Evolutionary conservation across 2,329 filamentous ascomycete genomes (phyloP).

Genomic region (Aureobasidium pullulans): DNA sequence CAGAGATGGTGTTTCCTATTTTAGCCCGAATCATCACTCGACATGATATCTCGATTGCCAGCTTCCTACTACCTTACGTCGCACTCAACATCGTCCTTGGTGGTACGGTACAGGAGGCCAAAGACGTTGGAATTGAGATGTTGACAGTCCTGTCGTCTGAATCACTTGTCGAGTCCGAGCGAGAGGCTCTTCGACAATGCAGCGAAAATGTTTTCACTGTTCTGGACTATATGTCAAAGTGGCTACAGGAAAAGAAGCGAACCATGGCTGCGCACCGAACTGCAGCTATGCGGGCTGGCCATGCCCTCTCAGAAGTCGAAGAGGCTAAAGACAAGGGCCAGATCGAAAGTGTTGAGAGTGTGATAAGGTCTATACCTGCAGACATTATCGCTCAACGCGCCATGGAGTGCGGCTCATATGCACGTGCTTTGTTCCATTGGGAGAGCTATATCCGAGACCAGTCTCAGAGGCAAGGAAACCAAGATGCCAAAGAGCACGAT

Average conservation of each 20-base stretch:
- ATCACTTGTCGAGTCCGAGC: conserved; percentile 48
- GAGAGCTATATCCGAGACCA: conserved; percentile 74
- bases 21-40: conserved; percentile 75
- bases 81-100: conserved; percentile 76
- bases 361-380: conserved; percentile 62
- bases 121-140: conserved; percentile 65
- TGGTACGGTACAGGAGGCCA: conserved; percentile 56
- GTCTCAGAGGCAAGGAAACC: conserved; percentile 30
- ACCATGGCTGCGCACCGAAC: conserved; percentile 32
- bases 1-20: conserved; percentile 70
- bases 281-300: conserved; percentile 37
- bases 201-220: conserved; percentile 90
- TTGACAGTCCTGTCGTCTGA: conserved; percentile 63
- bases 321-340: conserved; percentile 46
- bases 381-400: conserved; percentile 73
- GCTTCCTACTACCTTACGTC: conserved; percentile 82
- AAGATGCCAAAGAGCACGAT: conserved; percentile 45
- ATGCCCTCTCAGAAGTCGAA: conserved; percentile 40
- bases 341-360: conserved; percentile 60
- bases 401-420: conserved; percentile 89
- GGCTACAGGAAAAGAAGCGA: conserved; percentile 73
- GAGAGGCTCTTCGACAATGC: conserved; percentile 72
- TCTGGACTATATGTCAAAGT: conserved; percentile 84
- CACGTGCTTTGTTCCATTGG: conserved; percentile 86
- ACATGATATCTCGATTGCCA: conserved; percentile 77